Percentiles rank a stretch among this genome's conserved stretches.
Conservation (phyloP, 1,284 basidiomycete genomes). For the Tilletia caries region DNA sequence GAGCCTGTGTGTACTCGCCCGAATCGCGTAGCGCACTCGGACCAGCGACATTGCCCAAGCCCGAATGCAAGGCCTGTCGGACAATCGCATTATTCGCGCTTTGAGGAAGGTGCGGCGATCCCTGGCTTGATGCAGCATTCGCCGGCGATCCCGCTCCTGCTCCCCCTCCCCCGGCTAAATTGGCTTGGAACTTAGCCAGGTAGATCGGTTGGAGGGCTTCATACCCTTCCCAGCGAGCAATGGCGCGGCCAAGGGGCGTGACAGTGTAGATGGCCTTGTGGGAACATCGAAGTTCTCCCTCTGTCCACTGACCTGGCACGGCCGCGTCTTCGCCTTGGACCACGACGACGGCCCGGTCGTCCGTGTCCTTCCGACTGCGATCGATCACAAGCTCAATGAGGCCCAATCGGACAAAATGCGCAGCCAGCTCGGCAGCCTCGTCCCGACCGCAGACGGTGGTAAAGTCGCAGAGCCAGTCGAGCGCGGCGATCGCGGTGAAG, state of each 20-base stretch:
- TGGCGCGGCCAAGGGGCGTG: constrained; percentile 79
- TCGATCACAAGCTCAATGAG: constrained; percentile 73
- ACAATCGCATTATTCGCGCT: background rate
- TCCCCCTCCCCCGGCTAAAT: too few species aligned
- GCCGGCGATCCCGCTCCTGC: too few species aligned
- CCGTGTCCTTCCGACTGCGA: constrained; percentile 51
- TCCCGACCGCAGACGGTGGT: constrained; percentile 93
- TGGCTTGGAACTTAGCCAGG: constrained; percentile 6
- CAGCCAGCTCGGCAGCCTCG: constrained; percentile 93
- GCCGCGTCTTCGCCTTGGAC: constrained; percentile 38
- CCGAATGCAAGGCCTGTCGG: background rate
- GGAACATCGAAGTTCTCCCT: constrained; percentile 81
- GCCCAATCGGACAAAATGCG: constrained; percentile 94
- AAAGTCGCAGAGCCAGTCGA: constrained; percentile 97
- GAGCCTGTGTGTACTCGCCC: background rate
- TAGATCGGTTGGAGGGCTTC: constrained; percentile 4
- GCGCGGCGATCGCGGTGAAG: constrained; percentile 77
- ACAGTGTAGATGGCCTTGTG: constrained; percentile 90
- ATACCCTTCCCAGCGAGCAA: constrained; percentile 67
- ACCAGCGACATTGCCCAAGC: background rate
- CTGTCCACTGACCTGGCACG: constrained; percentile 28
- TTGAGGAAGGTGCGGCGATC: background rate
- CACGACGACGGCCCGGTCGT: constrained; percentile 35
- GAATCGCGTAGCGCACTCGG: background rate
- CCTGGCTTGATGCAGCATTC: background rate